These are phyloP conservation scores for Fusarium sp. DNA, from an alignment of 2,329 filamentous ascomycete species.

Conservation along the genomic window DNA sequence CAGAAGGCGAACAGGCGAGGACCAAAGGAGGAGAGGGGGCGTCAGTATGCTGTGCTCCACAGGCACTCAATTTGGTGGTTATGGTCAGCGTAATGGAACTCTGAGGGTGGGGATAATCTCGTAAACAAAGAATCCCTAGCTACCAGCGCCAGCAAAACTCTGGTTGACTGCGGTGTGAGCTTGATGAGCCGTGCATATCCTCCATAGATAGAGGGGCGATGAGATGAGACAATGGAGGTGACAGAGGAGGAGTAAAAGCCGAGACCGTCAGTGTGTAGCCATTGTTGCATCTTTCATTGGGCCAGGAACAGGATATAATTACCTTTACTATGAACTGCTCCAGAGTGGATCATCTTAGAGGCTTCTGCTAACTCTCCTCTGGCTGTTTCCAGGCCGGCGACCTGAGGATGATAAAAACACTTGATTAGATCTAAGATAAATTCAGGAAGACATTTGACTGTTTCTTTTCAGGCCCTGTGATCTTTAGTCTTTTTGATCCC, in stretches of 20 bases:
- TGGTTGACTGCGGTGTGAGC: constrained; percentile 5
- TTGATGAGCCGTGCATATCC: constrained; percentile 9
- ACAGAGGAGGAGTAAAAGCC: constrained; percentile 10
- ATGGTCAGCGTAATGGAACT: constrained; percentile 37
- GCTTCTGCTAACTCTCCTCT: not conserved
- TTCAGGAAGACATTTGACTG: not conserved
- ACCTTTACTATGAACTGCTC: not conserved
- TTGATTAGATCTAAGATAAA: not conserved
- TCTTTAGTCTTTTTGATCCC: not conserved
- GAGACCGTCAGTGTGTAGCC: constrained; percentile 17
- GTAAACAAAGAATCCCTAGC: constrained; percentile 16
- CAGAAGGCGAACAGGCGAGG: not conserved
- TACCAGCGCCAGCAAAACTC: constrained; percentile 9
- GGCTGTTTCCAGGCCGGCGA: not conserved
- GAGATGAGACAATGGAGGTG: constrained; percentile 22
- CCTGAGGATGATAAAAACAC: not conserved
- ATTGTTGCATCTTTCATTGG: constrained; percentile 6
- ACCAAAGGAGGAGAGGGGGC: not conserved
- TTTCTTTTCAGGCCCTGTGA: not conserved
- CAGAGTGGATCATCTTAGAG: not conserved
- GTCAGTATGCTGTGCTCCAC: constrained; percentile 20
- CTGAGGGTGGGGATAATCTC: constrained; percentile 30
- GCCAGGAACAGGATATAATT: not conserved
- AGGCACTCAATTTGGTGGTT: constrained; percentile 18
- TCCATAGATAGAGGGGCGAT: constrained; percentile 10